Conservation (phyloP, 2,329 filamentous ascomycete genomes). For the Xylariaceae sp. region DNA sequence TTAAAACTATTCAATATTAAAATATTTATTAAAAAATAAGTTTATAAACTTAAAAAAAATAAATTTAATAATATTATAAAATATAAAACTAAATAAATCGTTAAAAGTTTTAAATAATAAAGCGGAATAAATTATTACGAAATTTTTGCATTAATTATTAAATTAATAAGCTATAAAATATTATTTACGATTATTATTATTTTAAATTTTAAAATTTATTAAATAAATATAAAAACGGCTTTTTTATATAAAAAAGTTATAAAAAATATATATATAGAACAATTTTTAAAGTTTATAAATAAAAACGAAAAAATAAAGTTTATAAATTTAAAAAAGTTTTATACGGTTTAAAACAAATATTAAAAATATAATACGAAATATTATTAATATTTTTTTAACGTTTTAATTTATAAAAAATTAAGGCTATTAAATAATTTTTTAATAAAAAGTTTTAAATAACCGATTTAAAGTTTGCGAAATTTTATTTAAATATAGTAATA, state of each 20-base stretch:
- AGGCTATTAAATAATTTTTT: slow-evolving; percentile 2
- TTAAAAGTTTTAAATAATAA: slow-evolving; percentile 9
- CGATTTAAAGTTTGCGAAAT: too few species aligned
- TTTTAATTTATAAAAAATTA: slow-evolving; percentile 6
- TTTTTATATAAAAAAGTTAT: too few species aligned
- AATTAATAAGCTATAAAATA: slow-evolving; percentile 8
- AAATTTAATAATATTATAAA: slow-evolving; percentile 4
- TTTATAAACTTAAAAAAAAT: slow-evolving; percentile 9
- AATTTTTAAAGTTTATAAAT: slow-evolving; percentile 1
- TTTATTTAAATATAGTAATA: too few species aligned
- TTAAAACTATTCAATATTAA: slow-evolving; percentile 1
- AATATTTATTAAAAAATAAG: slow-evolving; percentile 6
- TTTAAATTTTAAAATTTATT: too few species aligned
- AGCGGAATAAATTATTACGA: slow-evolving; percentile 5
- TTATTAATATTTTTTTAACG: slow-evolving; percentile 1
- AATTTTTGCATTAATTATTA: slow-evolving; percentile 8
- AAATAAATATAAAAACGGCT: too few species aligned
- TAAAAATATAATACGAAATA: slow-evolving; percentile 5
- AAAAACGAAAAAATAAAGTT: neutral
- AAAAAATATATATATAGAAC: too few species aligned
- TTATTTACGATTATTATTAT: slow-evolving; percentile 3
- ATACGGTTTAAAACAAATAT: slow-evolving; percentile 6
- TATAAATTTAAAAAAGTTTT: slow-evolving; percentile 5
- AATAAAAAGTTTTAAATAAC: too few species aligned
- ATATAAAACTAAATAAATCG: slow-evolving; percentile 8